Base-by-base conservation (phyloP, 2,329 filamentous ascomycete genomes). In the Plectosphaerella cucumerina region DNA sequence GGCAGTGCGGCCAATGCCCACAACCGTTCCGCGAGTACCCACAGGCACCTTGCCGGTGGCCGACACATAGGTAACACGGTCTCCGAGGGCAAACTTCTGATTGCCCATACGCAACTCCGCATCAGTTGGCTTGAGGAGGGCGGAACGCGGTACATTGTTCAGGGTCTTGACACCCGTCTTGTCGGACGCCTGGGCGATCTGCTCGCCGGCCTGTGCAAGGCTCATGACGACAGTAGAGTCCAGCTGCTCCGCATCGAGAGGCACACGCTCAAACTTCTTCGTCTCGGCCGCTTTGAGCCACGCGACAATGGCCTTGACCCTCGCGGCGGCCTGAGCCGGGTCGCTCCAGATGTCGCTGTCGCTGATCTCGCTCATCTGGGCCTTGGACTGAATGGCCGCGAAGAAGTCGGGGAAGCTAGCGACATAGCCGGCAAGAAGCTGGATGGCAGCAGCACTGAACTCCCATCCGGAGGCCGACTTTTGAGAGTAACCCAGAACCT, bases 21-120 rank as follows among this genome's bases (percentile, higher is more conserved):
- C 87, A n/a, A 99, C 90, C 2, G 94, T 97, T 61, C 95, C 94
- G 49, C 87, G 84, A 49, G 89, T 89, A 34, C 89, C 92, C 60
- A 99, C 95, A 1, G 94, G 94, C 1, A 99, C 93, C 64, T 96
- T 93, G 58, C 94, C 94, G 50, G 92, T 90, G 59, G 93, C 89
- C 61, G 92, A 88, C 9, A 92, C 90, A 66, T 97, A 99, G 39
- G 96, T 89, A 21, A 99, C 83, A 20, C 95, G 87, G 68, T 99
- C 92, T 49, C 94, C 94, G 31, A 99, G 80, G 50, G 71, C 70
- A 69, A 97, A 99, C 18, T 70, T 78, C 67, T 99, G 95, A 65
- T 88, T 87, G 50, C 89, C 86, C 39, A 97, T 82, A 49, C 92
- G 86, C 65, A 97, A 89, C 68, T 97, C 92, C n/a, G 92, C 92